phyloP scores from a whole-genome alignment of 257 asterid genomes.

The Capsicum pubescens region DNA sequence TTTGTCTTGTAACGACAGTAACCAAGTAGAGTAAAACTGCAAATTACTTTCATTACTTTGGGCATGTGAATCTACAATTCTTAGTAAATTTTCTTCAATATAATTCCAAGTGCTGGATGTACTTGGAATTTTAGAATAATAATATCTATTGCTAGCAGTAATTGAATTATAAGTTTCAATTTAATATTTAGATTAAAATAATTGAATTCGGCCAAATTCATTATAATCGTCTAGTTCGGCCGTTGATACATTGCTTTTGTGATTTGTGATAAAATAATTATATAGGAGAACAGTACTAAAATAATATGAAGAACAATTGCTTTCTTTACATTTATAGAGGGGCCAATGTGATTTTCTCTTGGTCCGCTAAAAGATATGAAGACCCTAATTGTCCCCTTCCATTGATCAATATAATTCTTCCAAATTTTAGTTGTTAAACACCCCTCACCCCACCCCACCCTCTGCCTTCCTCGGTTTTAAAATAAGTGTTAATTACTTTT shows the following conservation, averaged over 20 bases:
- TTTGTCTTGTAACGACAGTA: not conserved
- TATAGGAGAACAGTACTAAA: not conserved
- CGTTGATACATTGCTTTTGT: not conserved
- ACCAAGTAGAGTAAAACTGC: slow-evolving; percentile 10
- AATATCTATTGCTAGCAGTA: no score
- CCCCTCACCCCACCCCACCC: no score
- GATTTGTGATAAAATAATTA: not conserved
- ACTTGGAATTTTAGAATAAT: not conserved
- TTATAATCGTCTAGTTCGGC: not conserved
- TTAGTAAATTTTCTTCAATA: not conserved
- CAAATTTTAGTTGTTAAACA: not conserved
- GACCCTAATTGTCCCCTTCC: slow-evolving; percentile 16
- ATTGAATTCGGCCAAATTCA: not conserved
- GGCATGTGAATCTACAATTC: not conserved
- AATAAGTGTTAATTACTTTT: not conserved
- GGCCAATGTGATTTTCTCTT: slow-evolving; percentile 25
- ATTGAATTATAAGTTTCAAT: not conserved
- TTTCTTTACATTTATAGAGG: slow-evolving; percentile 23
- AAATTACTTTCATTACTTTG: not conserved
- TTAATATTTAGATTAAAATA: not conserved
- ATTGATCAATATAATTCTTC: not conserved
- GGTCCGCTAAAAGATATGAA: slow-evolving; percentile 8
- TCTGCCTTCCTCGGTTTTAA: not conserved
- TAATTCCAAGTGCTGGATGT: not conserved
- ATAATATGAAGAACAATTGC: not conserved